A percentile compares a stretch with the other conserved stretches of the same genome.
These are phyloP conservation scores for Rhodotorula glutinis DNA, from an alignment of 1,284 basidiomycete species.

Conservation along the genomic window DNA sequence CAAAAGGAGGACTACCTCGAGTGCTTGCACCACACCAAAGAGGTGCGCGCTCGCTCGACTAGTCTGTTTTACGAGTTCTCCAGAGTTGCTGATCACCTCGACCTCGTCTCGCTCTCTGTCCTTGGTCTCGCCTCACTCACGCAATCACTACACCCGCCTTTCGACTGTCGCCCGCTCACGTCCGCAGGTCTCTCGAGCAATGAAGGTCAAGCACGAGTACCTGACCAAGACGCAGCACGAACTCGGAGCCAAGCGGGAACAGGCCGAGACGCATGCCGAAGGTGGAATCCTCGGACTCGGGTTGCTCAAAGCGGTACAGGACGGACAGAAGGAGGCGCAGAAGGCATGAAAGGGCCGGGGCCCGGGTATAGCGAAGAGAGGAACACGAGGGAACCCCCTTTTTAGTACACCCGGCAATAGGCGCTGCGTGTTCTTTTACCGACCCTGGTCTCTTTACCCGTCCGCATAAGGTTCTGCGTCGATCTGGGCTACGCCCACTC, in stretches of 20 bases:
- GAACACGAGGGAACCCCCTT: background rate
- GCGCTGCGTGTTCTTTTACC: no score
- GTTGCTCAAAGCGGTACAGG: slow-evolving; percentile 15
- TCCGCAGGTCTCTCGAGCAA: slow-evolving; percentile 41
- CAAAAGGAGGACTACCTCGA: slow-evolving; percentile 87
- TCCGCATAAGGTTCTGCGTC: no score
- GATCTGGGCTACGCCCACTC: no score
- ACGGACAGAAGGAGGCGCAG: slow-evolving; percentile 2
- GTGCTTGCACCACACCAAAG: slow-evolving; percentile 86
- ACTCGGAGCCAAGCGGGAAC: slow-evolving; percentile 38
- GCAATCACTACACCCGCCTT: no score
- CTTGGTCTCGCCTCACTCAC: background rate
- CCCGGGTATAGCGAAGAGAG: background rate
- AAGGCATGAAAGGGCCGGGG: background rate
- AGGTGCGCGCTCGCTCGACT: slow-evolving; percentile 56
- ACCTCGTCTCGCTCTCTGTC: background rate
- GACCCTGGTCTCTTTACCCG: no score
- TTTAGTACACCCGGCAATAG: background rate
- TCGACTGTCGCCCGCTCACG: background rate
- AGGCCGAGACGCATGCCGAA: slow-evolving; percentile 27
- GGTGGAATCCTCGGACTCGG: slow-evolving; percentile 35
- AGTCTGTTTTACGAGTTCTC: no score
- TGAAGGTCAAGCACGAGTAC: slow-evolving; percentile 43
- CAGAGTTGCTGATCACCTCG: background rate
- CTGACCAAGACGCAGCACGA: slow-evolving; percentile 39